Evolutionary conservation across 768 basidiomycete genomes (phyloP).

Genomic region (Rossbeevera mucosa): DNA sequence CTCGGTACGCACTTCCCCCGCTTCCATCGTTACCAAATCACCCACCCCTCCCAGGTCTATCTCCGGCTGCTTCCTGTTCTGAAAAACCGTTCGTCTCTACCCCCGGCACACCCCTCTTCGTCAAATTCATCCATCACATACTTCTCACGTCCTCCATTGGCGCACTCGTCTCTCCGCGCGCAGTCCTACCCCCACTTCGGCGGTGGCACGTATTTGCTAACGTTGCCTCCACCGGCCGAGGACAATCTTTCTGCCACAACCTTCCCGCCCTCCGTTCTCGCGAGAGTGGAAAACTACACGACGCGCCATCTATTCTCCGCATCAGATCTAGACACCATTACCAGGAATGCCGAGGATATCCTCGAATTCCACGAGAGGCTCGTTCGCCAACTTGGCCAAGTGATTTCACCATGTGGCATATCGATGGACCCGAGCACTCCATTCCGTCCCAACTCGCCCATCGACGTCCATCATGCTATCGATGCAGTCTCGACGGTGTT

Average conservation of each 20-base stretch:
- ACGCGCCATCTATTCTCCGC: conserved; percentile 53
- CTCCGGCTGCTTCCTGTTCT: conserved; percentile 53
- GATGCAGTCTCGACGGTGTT: conserved; percentile 50
- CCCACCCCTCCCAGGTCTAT: conserved; percentile 48
- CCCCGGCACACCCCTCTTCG: conserved; percentile 20
- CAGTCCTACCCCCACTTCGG: conserved; percentile 40
- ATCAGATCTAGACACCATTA: conserved; percentile 52
- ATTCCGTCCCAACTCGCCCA: conserved; percentile 19
- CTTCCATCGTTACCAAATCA: not conserved
- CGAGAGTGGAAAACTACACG: conserved; percentile 31
- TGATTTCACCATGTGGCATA: conserved; percentile 51
- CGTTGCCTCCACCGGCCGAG: conserved; percentile 18
- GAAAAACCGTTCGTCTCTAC: conserved; percentile 24
- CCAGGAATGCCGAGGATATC: conserved; percentile 65
- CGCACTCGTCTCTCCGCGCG: conserved; percentile 42
- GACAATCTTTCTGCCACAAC: conserved; percentile 1
- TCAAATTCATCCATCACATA: conserved; percentile 27
- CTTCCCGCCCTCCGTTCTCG: conserved; percentile 9
- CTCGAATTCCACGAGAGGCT: conserved; percentile 67
- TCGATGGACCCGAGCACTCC: conserved; percentile 26
- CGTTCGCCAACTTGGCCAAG: conserved; percentile 47
- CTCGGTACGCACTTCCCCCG: conserved; percentile 45
- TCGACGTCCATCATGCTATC: conserved; percentile 38
- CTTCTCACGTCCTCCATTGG: conserved; percentile 35
- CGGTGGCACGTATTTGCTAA: conserved; percentile 8